A percentile compares a stretch with the other conserved stretches of the same genome.
Conservation (phyloP, 148 eudicot genomes). For the Gaultheria prostrata region DNA sequence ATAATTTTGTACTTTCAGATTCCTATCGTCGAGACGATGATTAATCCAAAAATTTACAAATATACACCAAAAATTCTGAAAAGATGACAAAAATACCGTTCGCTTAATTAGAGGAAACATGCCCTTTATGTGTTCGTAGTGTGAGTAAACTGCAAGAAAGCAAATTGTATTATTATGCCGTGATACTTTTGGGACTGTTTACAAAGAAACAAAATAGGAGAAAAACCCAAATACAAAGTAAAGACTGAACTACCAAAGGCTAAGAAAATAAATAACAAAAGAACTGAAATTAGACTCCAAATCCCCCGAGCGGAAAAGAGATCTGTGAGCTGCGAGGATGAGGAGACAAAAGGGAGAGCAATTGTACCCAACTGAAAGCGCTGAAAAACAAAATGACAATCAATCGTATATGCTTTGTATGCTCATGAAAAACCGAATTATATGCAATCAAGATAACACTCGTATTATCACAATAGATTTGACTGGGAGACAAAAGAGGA, state of each 20-base stretch:
- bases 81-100: neutral
- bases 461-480: neutral
- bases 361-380: neutral
- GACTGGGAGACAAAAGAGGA: neutral
- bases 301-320: neutral
- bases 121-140: neutral
- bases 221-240: neutral
- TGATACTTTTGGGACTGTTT: neutral
- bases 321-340: neutral
- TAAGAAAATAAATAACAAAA: no score
- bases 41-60: neutral
- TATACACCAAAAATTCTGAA: neutral
- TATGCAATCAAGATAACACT: neutral
- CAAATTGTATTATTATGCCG: neutral
- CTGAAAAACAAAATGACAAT: neutral
- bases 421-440: neutral
- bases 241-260: neutral
- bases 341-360: neutral
- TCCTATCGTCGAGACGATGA: neutral
- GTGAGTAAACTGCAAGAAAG: neutral
- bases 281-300: neutral
- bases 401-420: neutral
- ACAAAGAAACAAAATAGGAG: neutral
- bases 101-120: neutral
- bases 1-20: neutral